Percentiles rank a stretch among this genome's conserved stretches.
Conservation (phyloP, 805 yeast genomes). For the Jamesozyma piceae region DNA sequence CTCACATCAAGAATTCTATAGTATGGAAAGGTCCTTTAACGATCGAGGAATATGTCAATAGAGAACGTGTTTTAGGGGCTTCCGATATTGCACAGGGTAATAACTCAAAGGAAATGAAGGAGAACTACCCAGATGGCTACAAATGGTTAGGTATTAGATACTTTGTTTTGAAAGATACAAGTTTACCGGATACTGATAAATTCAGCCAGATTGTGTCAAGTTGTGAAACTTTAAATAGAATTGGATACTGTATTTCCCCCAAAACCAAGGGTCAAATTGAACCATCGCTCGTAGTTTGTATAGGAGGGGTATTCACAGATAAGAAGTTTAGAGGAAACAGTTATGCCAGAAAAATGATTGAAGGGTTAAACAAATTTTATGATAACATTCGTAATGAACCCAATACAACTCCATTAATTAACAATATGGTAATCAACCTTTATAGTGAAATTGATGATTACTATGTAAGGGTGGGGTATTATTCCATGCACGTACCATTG, state of each 20-base stretch:
- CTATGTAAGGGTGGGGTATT: slow-evolving; percentile 56
- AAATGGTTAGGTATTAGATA: slow-evolving; percentile 30
- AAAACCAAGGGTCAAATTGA: slow-evolving; percentile 19
- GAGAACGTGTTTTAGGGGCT: slow-evolving; percentile 30
- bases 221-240: slow-evolving; percentile 35
- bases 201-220: slow-evolving; percentile 33
- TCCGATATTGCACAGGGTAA: slow-evolving; percentile 21
- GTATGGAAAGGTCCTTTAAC: slow-evolving; percentile 31
- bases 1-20: slow-evolving; percentile 30
- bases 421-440: slow-evolving; percentile 34
- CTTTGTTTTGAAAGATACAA: slow-evolving; percentile 28
- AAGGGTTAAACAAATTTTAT: slow-evolving; percentile 27
- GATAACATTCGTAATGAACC: slow-evolving; percentile 22
- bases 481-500: slow-evolving; percentile 32
- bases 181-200: slow-evolving; percentile 16
- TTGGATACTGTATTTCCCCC: slow-evolving; percentile 27
- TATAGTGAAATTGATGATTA: slow-evolving; percentile 70
- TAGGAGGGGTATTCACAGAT: slow-evolving; percentile 55
- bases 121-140: slow-evolving; percentile 11
- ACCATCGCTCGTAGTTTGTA: slow-evolving; percentile 31
- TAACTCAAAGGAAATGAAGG: slow-evolving; percentile 8
- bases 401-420: slow-evolving; percentile 22
- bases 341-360: slow-evolving; percentile 44
- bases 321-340: slow-evolving; percentile 43
- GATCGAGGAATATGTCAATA: slow-evolving; percentile 30